Conservation (phyloP, 345 rosid species). For the Murraya paniculata region DNA sequence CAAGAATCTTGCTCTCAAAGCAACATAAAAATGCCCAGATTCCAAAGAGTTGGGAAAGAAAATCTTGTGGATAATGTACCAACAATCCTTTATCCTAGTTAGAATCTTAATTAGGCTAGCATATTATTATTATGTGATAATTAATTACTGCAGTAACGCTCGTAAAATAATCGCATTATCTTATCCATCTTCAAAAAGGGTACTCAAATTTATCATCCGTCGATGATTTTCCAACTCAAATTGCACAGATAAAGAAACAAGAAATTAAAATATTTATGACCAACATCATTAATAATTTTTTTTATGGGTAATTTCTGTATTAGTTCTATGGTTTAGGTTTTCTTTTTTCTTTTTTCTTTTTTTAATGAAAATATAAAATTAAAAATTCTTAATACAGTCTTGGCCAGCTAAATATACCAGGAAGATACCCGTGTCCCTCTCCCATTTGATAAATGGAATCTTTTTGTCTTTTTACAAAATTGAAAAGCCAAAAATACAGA, state of each 20-base stretch:
- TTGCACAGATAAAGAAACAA: not conserved
- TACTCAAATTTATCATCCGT: not conserved
- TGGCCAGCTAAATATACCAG: no score
- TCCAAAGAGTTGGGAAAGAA: not conserved
- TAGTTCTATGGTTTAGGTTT: not conserved
- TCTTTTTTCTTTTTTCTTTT: no score
- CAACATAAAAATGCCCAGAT: not conserved
- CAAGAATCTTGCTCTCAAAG: not conserved
- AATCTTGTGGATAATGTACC: slow-evolving; percentile 10
- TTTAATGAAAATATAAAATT: no score
- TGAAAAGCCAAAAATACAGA: not conserved
- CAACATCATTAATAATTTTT: not conserved
- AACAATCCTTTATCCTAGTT: not conserved
- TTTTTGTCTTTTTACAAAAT: not conserved
- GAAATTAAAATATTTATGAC: not conserved
- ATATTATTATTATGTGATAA: not conserved
- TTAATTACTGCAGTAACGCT: not conserved
- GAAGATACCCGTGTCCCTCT: not conserved
- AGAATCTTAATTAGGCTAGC: no score
- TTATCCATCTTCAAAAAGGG: not conserved
- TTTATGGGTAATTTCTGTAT: not conserved
- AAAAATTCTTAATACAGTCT: no score
- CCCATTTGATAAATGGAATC: no score
- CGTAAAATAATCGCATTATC: not conserved
- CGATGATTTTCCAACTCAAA: not conserved